These are phyloP conservation scores for Naganishia randhawae DNA, from an alignment of 768 basidiomycete species.

Conservation along the genomic window DNA sequence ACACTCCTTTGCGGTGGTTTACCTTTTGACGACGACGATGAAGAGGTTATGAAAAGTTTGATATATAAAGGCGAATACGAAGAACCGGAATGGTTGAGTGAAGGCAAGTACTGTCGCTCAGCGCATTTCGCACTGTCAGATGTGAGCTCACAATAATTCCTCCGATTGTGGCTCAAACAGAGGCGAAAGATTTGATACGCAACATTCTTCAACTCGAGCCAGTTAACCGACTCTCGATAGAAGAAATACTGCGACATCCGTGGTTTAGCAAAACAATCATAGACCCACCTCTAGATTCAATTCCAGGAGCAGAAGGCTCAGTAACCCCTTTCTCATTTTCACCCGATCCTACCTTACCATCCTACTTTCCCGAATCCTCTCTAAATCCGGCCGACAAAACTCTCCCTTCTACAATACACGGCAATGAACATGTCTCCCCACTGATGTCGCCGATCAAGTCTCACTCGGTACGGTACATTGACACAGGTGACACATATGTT, in stretches of 20 bases:
- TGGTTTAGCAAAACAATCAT: constrained; percentile 64
- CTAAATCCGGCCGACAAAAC: neutral
- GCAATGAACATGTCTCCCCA: constrained; percentile 10
- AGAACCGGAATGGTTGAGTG: constrained; percentile 85
- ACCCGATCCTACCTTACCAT: constrained; percentile 5
- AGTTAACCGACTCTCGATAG: constrained; percentile 68
- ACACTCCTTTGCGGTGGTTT: constrained; percentile 81
- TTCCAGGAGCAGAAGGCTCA: constrained; percentile 27
- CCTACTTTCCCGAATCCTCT: constrained; percentile 33
- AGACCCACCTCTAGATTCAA: constrained; percentile 24
- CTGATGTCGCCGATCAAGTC: neutral
- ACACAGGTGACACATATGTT: neutral
- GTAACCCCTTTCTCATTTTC: constrained; percentile 32
- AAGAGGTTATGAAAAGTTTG: constrained; percentile 68
- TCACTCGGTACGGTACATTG: neutral
- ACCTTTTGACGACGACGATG: constrained; percentile 84
- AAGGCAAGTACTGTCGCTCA: constrained; percentile 57
- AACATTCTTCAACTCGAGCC: constrained; percentile 74
- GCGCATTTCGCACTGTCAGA: neutral
- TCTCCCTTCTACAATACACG: neutral
- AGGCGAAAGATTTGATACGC: constrained; percentile 77
- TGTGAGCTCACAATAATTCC: neutral
- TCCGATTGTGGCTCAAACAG: constrained; percentile 52
- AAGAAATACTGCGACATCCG: constrained; percentile 75
- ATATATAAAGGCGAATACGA: constrained; percentile 83